Conservation (phyloP, 129 eudicot species). For the Ambrosia trifida region DNA sequence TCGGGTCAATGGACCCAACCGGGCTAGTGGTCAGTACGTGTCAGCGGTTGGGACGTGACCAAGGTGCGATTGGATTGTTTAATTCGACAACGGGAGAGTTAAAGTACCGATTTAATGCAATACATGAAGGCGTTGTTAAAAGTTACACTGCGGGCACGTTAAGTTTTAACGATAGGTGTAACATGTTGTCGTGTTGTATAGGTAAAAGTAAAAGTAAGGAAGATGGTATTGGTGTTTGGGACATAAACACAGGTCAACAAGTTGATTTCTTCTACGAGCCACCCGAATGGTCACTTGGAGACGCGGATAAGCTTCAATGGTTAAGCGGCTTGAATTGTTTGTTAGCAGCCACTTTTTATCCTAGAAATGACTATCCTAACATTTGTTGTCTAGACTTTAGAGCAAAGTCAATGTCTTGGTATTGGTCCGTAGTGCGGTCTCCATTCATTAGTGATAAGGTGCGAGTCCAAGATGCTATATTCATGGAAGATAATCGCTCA, state of each 20-base stretch:
- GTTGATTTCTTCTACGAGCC: conserved; percentile 84
- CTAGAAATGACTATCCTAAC: conserved; percentile 75
- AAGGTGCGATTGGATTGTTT: conserved; percentile 91
- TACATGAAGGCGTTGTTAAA: conserved; percentile 60
- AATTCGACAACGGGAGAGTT: conserved; percentile 56
- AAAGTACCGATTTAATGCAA: conserved; percentile 56
- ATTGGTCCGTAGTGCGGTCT: conserved; percentile 64
- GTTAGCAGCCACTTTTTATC: conserved; percentile 76
- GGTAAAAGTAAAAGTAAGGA: conserved; percentile 83
- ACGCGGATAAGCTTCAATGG: conserved; percentile 90
- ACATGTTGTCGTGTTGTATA: conserved; percentile 77
- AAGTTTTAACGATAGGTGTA: conserved; percentile 44
- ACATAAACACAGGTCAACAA: conserved; percentile 75
- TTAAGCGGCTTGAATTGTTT: conserved; percentile 63
- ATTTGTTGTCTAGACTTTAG: conserved; percentile 81
- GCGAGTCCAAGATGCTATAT: conserved; percentile 84
- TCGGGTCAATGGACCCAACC: conserved; percentile 57
- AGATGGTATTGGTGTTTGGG: conserved; percentile 90
- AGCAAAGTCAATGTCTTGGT: conserved; percentile 80
- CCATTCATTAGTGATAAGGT: conserved; percentile 36
- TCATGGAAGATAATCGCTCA: conserved; percentile 68
- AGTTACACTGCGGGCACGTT: conserved; percentile 85
- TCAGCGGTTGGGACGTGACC: conserved; percentile 72
- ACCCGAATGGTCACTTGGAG: conserved; percentile 78
- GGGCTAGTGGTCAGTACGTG: conserved; percentile 74